phyloP scores from a whole-genome alignment of 2,329 filamentous ascomycete genomes.

The Fusarium hainanense region DNA sequence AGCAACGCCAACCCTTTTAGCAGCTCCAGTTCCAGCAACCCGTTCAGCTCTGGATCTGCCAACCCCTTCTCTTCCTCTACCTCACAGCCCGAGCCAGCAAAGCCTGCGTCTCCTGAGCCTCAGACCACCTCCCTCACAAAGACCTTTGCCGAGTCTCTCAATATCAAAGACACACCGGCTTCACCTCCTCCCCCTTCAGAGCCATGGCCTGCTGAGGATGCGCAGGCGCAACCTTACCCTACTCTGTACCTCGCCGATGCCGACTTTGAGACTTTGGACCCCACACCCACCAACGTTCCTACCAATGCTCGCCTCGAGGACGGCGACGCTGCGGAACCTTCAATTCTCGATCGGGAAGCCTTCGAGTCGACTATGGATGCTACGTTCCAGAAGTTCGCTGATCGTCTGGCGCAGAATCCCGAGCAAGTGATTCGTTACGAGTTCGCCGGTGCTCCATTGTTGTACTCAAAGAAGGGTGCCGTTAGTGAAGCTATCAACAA shows the following conservation, averaged over 20 bases:
- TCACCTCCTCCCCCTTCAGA: constrained; percentile 59
- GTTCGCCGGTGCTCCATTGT: constrained; percentile 75
- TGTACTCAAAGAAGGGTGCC: constrained; percentile 82
- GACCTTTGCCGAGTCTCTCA: constrained; percentile 80
- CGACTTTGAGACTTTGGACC: constrained; percentile 89
- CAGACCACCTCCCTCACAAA: constrained; percentile 59
- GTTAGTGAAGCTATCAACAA: constrained; percentile 73
- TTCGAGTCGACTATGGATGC: constrained; percentile 82
- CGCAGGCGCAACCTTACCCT: constrained; percentile 78
- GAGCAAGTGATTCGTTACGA: constrained; percentile 87
- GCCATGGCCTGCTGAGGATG: constrained; percentile 78
- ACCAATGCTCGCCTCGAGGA: constrained; percentile 59
- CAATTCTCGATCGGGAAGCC: constrained; percentile 72
- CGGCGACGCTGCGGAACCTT: constrained; percentile 54
- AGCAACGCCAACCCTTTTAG: constrained; percentile 62
- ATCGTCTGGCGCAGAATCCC: constrained; percentile 81
- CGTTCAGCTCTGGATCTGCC: constrained; percentile 45
- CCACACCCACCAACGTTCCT: constrained; percentile 60
- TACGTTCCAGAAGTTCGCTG: constrained; percentile 83
- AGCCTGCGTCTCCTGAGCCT: constrained; percentile 47
- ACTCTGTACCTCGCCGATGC: constrained; percentile 84
- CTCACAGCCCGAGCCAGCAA: constrained; percentile 44
- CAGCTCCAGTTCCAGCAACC: constrained; percentile 48
- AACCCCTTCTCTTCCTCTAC: constrained; percentile 53
- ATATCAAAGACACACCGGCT: constrained; percentile 69